A percentile compares a stretch with the other conserved stretches of the same genome.
Conservation (phyloP, 257 asterid species). For the Gentiana dahurica region DNA sequence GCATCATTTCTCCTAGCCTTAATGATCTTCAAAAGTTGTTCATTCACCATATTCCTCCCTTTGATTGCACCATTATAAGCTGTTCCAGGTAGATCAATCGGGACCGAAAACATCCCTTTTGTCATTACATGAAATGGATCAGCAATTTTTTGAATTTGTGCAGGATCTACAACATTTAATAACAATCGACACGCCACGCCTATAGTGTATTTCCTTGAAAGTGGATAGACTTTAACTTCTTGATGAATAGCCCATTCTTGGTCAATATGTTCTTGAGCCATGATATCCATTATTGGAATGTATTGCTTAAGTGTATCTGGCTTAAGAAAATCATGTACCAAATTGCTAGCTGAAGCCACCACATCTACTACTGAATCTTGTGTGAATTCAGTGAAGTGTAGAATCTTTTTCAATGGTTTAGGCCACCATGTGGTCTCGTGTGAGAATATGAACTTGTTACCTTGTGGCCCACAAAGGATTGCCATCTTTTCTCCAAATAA, state of each 20-base stretch:
- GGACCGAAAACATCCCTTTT: slow-evolving; percentile 39
- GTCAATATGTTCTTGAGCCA: slow-evolving; percentile 38
- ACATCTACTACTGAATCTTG: too few relatives aligned
- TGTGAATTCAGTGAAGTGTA: too few relatives aligned
- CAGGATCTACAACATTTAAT: slow-evolving; percentile 25
- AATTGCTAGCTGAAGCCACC: too few relatives aligned
- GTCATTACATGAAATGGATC: slow-evolving; percentile 41
- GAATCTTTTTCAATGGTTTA: too few relatives aligned
- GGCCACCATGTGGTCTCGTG: too few relatives aligned
- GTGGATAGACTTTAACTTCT: slow-evolving; percentile 28
- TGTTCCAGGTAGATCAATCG: slow-evolving; percentile 48
- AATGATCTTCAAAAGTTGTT: slow-evolving; percentile 44
- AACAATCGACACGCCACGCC: slow-evolving; percentile 42
- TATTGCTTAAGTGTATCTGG: slow-evolving; percentile 47
- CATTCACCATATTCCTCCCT: slow-evolving; percentile 37
- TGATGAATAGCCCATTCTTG: slow-evolving; percentile 30
- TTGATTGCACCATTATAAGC: slow-evolving; percentile 44
- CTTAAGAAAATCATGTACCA: too few relatives aligned
- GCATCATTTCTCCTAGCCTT: slow-evolving; percentile 40
- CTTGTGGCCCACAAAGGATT: too few relatives aligned
- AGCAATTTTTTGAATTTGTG: slow-evolving; percentile 23
- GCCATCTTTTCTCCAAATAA: too few relatives aligned
- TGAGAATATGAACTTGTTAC: too few relatives aligned
- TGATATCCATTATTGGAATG: slow-evolving; percentile 37
- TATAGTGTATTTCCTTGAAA: slow-evolving; percentile 33